A percentile compares a stretch with the other conserved stretches of the same genome.
Evolutionary conservation across 805 yeast genomes (phyloP).

Genomic region (Tetrapisispora iriomotensis): DNA sequence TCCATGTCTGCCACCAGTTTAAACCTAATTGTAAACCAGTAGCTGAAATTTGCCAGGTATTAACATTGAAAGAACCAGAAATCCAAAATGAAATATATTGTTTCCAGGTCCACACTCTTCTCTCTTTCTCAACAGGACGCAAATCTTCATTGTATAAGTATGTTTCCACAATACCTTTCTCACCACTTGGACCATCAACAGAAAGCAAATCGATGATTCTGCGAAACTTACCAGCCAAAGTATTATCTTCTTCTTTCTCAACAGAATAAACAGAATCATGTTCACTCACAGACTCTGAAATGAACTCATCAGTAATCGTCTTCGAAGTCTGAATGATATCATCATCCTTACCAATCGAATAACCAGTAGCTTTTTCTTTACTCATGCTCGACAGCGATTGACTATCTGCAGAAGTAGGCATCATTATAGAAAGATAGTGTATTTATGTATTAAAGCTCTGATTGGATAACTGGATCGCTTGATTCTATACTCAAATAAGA

Average conservation of each 20-base stretch:
- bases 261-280: not conserved
- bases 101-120: conserved; percentile 79
- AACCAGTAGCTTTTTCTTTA: conserved; percentile 2
- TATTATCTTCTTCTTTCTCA: not conserved
- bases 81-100: conserved; percentile 78
- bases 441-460: not conserved
- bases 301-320: not conserved
- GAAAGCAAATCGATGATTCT: not conserved
- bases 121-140: conserved; percentile 62
- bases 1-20: conserved; percentile 90
- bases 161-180: conserved; percentile 9
- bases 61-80: conserved; percentile 82
- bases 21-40: conserved; percentile 73
- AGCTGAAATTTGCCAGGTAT: conserved; percentile 88
- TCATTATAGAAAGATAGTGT: not conserved
- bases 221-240: not conserved
- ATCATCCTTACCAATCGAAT: conserved; percentile 1
- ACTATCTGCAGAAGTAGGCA: not conserved
- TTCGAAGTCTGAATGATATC: not conserved
- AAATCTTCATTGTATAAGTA: conserved; percentile 72
- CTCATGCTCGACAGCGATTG: not conserved
- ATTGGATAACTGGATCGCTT: no score
- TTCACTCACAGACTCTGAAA: not conserved
- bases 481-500: no score
- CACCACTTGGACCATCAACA: not conserved